phyloP scores from a whole-genome alignment of 2,329 filamentous ascomycete species.

The Exserohilum rostratum region DNA sequence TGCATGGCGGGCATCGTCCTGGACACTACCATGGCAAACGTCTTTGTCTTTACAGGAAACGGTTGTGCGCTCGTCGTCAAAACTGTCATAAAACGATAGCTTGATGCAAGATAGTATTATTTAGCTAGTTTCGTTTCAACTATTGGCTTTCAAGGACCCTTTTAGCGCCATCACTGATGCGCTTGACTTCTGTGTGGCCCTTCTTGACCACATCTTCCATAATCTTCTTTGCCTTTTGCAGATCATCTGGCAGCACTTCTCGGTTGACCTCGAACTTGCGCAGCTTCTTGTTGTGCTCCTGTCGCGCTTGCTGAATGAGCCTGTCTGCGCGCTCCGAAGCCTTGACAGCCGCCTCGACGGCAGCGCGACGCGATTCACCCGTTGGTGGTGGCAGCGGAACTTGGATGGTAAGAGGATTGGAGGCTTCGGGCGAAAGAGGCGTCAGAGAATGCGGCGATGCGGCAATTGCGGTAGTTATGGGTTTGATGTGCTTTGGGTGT shows the following conservation, averaged over 20 bases:
- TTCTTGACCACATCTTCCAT: slow-evolving; percentile 61
- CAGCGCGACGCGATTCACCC: slow-evolving; percentile 58
- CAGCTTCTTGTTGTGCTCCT: slow-evolving; percentile 57
- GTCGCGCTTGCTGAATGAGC: slow-evolving; percentile 52
- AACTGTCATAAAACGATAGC: too few species aligned
- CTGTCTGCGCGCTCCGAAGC: slow-evolving; percentile 52
- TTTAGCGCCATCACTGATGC: slow-evolving; percentile 56
- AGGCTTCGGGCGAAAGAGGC: slow-evolving; percentile 57
- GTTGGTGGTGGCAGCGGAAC: slow-evolving; percentile 64
- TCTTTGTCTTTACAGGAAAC: background rate
- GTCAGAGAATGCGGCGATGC: slow-evolving; percentile 57
- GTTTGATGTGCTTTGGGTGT: slow-evolving; percentile 58
- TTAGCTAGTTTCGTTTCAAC: background rate
- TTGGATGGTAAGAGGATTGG: slow-evolving; percentile 58
- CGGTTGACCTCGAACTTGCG: slow-evolving; percentile 52
- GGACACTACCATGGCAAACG: background rate
- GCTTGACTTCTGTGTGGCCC: slow-evolving; percentile 56
- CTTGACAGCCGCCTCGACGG: slow-evolving; percentile 49
- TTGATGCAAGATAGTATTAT: background rate
- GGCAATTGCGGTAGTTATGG: slow-evolving; percentile 60
- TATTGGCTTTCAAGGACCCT: slow-evolving; percentile 52
- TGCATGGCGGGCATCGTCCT: background rate
- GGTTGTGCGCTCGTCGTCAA: too few species aligned
- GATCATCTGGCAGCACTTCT: slow-evolving; percentile 55
- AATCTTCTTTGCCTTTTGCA: slow-evolving; percentile 55